Percentiles rank a stretch among this genome's conserved stretches.
These are phyloP conservation scores for Rosa lucieae DNA, from an alignment of 306 rosid genomes.

Conservation along the genomic window DNA sequence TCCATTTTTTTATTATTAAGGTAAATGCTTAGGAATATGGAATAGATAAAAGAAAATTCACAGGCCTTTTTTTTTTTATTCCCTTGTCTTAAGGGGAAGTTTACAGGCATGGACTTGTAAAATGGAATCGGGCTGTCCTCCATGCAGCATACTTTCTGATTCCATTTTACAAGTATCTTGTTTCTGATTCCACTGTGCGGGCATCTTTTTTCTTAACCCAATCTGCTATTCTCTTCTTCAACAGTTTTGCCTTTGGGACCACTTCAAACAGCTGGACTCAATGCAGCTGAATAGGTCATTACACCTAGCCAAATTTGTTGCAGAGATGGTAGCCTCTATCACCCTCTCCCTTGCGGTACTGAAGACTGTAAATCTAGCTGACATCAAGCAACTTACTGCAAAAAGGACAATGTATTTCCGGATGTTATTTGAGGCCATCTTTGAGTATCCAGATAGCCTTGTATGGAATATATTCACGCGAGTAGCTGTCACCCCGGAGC, in stretches of 20 bases:
- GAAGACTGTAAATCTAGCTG: slow-evolving; percentile 66
- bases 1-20: not conserved
- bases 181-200: not conserved
- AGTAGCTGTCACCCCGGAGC: slow-evolving; percentile 66
- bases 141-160: not conserved
- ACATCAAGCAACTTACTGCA: slow-evolving; percentile 58
- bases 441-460: slow-evolving; percentile 53
- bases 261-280: slow-evolving; percentile 76
- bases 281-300: slow-evolving; percentile 69
- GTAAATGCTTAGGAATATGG: not conserved
- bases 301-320: slow-evolving; percentile 82
- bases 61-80: not conserved
- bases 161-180: no score
- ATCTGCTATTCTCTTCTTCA: slow-evolving; percentile 8
- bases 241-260: slow-evolving; percentile 95
- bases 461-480: slow-evolving; percentile 84
- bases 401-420: slow-evolving; percentile 83
- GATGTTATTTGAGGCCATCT: slow-evolving; percentile 74
- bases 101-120: not conserved
- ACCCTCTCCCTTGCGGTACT: slow-evolving; percentile 73
- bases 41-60: not conserved
- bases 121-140: no score
- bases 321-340: slow-evolving; percentile 76
- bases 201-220: not conserved
- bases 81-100: not conserved